Conservation (phyloP, 495 filamentous ascomycete species). For the Penicillium canescens region DNA sequence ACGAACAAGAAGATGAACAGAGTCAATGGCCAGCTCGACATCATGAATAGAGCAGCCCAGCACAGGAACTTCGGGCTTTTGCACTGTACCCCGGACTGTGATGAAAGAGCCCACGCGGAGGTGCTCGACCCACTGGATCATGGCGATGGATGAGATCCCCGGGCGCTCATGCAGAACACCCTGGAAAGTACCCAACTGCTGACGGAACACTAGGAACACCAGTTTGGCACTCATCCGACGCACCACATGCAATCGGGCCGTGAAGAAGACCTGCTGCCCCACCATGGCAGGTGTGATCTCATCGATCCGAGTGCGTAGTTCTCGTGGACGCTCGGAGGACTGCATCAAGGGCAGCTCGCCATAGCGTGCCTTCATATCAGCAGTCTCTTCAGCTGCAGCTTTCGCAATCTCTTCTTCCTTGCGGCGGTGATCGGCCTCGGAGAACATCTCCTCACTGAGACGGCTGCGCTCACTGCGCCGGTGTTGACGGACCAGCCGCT, state of each 20-base stretch:
- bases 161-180: constrained; percentile 62
- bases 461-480: constrained; percentile 46
- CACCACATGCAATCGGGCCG: constrained; percentile 81
- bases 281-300: constrained; percentile 55
- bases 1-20: constrained; percentile 54
- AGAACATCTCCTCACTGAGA: constrained; percentile 52
- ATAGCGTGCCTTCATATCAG: constrained; percentile 60
- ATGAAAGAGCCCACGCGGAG: constrained; percentile 68
- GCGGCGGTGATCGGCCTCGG: constrained; percentile 45
- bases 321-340: constrained; percentile 35
- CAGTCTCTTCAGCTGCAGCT: constrained; percentile 37
- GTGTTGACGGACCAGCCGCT: constrained; percentile 45
- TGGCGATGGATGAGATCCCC: constrained; percentile 56
- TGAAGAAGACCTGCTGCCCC: constrained; percentile 70
- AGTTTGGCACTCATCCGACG: constrained; percentile 87
- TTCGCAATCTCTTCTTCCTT: constrained; percentile 45
- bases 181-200: constrained; percentile 77
- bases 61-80: constrained; percentile 59
- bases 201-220: constrained; percentile 83
- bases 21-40: constrained; percentile 48
- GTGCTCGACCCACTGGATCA: constrained; percentile 68
- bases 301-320: constrained; percentile 49
- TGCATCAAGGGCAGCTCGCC: constrained; percentile 58
- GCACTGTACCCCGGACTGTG: constrained; percentile 62
- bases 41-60: constrained; percentile 58